phyloP scores from a whole-genome alignment of 2,329 filamentous ascomycete genomes.

The Dryadomyces quercivorus region DNA sequence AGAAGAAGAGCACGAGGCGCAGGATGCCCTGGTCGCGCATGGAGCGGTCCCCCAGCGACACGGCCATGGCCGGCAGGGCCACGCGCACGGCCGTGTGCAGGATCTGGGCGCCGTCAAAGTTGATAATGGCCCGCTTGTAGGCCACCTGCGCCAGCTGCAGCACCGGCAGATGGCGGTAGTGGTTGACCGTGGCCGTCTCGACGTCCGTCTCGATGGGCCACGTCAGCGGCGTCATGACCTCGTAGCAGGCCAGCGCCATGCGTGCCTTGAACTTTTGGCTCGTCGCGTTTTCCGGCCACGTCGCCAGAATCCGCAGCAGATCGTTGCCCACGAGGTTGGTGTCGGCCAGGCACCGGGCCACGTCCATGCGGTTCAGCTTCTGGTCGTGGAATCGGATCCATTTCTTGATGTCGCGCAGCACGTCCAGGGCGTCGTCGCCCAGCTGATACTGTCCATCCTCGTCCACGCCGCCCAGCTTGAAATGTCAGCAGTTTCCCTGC shows the following conservation, averaged over 20 bases:
- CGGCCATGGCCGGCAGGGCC: constrained; percentile 75
- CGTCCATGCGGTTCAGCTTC: constrained; percentile 86
- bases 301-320: constrained; percentile 74
- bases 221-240: constrained; percentile 82
- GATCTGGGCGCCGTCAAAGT: constrained; percentile 65
- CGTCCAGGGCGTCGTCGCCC: constrained; percentile 85
- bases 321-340: constrained; percentile 87
- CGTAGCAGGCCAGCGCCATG: constrained; percentile 73
- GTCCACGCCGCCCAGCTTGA: constrained; percentile 71
- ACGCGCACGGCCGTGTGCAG: constrained; percentile 71
- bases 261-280: constrained; percentile 67
- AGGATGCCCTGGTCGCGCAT: constrained; percentile 83
- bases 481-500: constrained; percentile 4
- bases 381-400: constrained; percentile 95
- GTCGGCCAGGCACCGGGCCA: constrained; percentile 83
- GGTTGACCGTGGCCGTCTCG: constrained; percentile 78
- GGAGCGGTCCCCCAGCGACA: constrained; percentile 62
- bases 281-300: constrained; percentile 62
- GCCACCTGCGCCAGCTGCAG: constrained; percentile 75
- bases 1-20: constrained; percentile 76
- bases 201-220: constrained; percentile 80
- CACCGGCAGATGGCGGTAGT: constrained; percentile 83
- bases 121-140: constrained; percentile 83
- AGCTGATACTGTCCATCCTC: constrained; percentile 76
- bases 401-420: constrained; percentile 83